These are phyloP conservation scores for Myxozyma udenii DNA, from an alignment of 805 yeast genomes.

Conservation along the genomic window DNA sequence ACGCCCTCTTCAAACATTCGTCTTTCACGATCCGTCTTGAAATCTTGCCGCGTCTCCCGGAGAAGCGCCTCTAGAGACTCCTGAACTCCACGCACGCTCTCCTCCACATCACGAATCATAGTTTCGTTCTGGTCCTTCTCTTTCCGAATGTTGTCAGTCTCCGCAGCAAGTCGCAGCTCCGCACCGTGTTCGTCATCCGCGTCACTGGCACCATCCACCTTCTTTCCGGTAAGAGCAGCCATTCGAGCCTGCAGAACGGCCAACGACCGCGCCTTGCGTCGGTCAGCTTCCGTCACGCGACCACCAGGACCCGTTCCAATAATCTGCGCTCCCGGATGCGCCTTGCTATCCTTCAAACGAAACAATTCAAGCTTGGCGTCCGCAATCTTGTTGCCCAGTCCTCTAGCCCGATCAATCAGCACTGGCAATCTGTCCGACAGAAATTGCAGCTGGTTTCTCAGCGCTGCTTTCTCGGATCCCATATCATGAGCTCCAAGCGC, in stretches of 20 bases:
- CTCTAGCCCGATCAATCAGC: constrained; percentile 59
- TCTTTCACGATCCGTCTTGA: constrained; percentile 45
- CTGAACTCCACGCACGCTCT: constrained; percentile 63
- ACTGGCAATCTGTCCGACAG: constrained; percentile 70
- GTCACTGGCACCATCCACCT: constrained; percentile 42
- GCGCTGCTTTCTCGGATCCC: constrained; percentile 48
- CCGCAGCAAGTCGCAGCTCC: constrained; percentile 45
- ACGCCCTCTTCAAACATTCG: constrained; percentile 79
- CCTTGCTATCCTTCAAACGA: constrained; percentile 53
- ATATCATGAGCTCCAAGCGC: constrained; percentile 30
- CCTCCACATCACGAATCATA: constrained; percentile 67
- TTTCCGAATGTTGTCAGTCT: constrained; percentile 48
- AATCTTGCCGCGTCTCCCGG: constrained; percentile 38
- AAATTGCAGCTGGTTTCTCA: constrained; percentile 56
- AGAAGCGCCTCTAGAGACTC: constrained; percentile 47
- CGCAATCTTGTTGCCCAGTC: constrained; percentile 66
- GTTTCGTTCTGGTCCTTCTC: constrained; percentile 57
- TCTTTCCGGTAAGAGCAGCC: constrained; percentile 88
- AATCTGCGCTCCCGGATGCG: constrained; percentile 63
- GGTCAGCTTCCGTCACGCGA: constrained; percentile 76
- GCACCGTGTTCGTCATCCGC: constrained; percentile 53
- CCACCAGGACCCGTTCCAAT: constrained; percentile 87
- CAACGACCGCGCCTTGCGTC: constrained; percentile 73
- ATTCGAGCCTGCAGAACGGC: constrained; percentile 78
- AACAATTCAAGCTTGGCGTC: constrained; percentile 62